Base-by-base conservation (phyloP, 129 eudicot species). In the Calendula officinalis region DNA sequence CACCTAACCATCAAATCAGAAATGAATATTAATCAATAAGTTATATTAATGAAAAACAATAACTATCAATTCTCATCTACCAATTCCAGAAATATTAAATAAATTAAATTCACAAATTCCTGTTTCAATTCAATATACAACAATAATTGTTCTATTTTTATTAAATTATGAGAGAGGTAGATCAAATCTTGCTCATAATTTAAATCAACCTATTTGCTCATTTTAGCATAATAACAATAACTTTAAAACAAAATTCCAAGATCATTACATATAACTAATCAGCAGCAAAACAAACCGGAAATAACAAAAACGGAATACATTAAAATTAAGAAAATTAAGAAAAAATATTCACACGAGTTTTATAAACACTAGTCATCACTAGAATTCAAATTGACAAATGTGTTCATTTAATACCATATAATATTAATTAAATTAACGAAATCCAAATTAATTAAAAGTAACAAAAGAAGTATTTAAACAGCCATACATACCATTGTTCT, bases 401-500 rank as follows among this genome's bases (percentile, higher is more conserved):
- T 32, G 6, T 7, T 10, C 10, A 32, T 27, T 10, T 9, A 11
- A 53, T 32, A 53, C 1, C 1, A 2, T 4, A n/a, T 46, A 12
- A n/a, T 10, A 48, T 48, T 22, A 22, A 22, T 22, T 22, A 22
- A 22, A 0, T 22, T 0, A 22, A 22, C 30, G 2, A 22, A 22
- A 22, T 1, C 30, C 30, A 48, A n/a, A 48, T 48, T 2, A 34
- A 14, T n/a, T 47, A 34, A 15, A 7, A 40, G 7, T 12, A 52
- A 52, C 52, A 52, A 10, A 14, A 22, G 7, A 48, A 48, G 5
- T 48, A 1, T 13, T 54, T 15, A 16, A 38, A 38, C 45, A 7
- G 3, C 12, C 5, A 37, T 7, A 38, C 71, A 42, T 77, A 88
- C 96, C 96, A 38, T 83, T 62, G 42, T 52, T 70, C 83, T 80